Percentiles rank a stretch among this genome's conserved stretches.
Evolutionary conservation across 345 rosid species (phyloP).

Genomic region (Sonneratia alba): DNA sequence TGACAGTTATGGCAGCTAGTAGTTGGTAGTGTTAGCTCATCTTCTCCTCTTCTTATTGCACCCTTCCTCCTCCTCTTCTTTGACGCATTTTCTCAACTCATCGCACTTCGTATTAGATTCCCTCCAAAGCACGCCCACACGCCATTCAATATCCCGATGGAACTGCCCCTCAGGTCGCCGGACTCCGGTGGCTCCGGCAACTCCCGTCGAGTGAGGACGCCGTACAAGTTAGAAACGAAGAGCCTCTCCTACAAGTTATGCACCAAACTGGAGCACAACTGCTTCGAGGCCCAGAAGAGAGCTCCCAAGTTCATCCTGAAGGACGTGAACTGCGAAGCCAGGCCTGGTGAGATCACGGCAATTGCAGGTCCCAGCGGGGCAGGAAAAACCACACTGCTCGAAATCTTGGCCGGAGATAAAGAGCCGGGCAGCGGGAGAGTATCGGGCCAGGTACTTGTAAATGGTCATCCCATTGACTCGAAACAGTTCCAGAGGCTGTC

Average conservation of each 20-base stretch:
- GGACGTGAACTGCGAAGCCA: constrained; percentile 57
- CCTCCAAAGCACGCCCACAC: not conserved
- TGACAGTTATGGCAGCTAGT: constrained; percentile 11
- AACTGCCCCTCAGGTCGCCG: constrained; percentile 50
- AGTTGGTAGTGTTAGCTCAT: constrained; percentile 80
- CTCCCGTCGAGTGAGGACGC: constrained; percentile 14
- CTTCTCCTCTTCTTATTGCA: constrained; percentile 32
- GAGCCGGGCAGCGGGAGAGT: constrained; percentile 27
- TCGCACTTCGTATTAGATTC: constrained; percentile 11
- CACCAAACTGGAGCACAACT: constrained; percentile 26
- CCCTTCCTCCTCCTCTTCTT: constrained; percentile 8
- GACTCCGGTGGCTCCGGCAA: constrained; percentile 18
- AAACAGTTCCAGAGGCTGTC: constrained; percentile 50
- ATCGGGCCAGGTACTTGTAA: constrained; percentile 58
- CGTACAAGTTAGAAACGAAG: constrained; percentile 47
- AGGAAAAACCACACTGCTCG: constrained; percentile 79
- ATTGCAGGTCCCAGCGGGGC: constrained; percentile 94
- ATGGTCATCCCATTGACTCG: constrained; percentile 44
- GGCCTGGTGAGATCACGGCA: constrained; percentile 57
- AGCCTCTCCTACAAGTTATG: constrained; percentile 46
- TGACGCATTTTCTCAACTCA: constrained; percentile 12
- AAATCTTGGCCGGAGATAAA: constrained; percentile 62
- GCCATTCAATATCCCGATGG: constrained; percentile 30
- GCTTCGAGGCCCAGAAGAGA: constrained; percentile 15
- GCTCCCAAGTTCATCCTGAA: constrained; percentile 39